Conservation (phyloP, 75 land plant species). For the Sequoiadendron giganteum region DNA sequence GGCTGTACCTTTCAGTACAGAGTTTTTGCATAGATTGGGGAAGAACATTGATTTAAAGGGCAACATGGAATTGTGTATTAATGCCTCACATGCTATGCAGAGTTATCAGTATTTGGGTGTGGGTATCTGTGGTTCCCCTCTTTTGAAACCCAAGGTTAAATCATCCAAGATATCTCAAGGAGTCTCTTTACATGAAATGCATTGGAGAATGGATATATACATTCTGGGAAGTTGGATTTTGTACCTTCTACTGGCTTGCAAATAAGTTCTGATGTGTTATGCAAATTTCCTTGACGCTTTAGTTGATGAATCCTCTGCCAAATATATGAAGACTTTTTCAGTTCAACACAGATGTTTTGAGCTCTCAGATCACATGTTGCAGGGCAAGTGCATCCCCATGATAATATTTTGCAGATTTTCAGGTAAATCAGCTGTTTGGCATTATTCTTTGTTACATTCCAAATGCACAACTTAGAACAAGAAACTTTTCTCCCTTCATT, state of each 20-base stretch:
- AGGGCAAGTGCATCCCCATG: background rate
- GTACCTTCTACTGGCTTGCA: background rate
- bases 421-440: background rate
- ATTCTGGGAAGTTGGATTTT: background rate
- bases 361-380: background rate
- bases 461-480: background rate
- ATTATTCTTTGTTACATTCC: background rate
- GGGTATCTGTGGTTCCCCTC: conserved; percentile 21
- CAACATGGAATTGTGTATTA: conserved; percentile 64
- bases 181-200: background rate
- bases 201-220: background rate
- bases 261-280: too few species aligned
- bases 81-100: conserved; percentile 17
- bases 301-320: too few species aligned
- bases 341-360: background rate
- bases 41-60: conserved; percentile 65
- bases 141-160: background rate
- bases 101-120: conserved; percentile 26
- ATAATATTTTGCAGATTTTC: background rate
- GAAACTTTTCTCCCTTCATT: background rate
- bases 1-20: conserved; percentile 58
- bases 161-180: background rate
- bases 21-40: conserved; percentile 65
- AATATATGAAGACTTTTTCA: background rate
- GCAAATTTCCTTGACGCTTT: too few species aligned